Conservation (phyloP, 2,329 filamentous ascomycete species). For the Aspergillus fumigatiaffinis region DNA sequence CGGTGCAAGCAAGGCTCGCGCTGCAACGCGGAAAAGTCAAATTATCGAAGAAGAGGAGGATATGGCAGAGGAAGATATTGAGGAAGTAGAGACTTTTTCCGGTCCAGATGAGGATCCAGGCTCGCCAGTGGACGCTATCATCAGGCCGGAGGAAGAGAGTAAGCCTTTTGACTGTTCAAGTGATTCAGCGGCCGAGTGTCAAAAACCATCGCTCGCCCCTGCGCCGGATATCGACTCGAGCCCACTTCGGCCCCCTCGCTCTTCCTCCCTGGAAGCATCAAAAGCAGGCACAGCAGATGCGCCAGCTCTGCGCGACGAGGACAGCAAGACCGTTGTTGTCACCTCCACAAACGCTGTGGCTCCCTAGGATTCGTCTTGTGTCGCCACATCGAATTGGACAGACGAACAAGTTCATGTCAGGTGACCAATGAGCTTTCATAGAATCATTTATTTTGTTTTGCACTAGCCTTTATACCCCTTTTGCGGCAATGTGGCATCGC, state of each 20-base stretch:
- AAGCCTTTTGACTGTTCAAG: conserved; percentile 6
- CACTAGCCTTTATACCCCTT: conserved; percentile 15
- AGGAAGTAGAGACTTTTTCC: conserved; percentile 41
- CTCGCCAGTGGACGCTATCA: conserved; percentile 17
- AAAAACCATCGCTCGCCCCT: conserved; percentile 28
- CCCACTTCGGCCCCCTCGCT: conserved; percentile 32
- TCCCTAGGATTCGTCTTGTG: background rate
- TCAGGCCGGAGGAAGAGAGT: conserved; percentile 8
- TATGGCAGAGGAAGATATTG: conserved; percentile 35
- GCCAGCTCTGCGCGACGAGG: conserved; percentile 2
- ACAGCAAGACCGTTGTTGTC: conserved; percentile 1
- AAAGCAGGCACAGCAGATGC: conserved; percentile 13
- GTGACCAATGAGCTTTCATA: background rate
- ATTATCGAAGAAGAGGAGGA: conserved; percentile 46
- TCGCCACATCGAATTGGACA: background rate
- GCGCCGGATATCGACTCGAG: conserved; percentile 29
- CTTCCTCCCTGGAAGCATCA: conserved; percentile 32
- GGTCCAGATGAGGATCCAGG: conserved; percentile 26
- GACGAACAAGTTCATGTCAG: background rate
- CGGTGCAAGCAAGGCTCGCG: conserved; percentile 16
- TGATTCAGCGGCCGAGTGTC: conserved; percentile 14
- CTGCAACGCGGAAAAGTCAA: conserved; percentile 36
- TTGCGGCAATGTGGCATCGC: conserved; percentile 2
- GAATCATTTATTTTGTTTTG: conserved; percentile 6
- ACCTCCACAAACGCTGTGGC: conserved; percentile 12